These are phyloP conservation scores for Amanita rimosa DNA, from an alignment of 768 basidiomycete species.

Conservation along the genomic window DNA sequence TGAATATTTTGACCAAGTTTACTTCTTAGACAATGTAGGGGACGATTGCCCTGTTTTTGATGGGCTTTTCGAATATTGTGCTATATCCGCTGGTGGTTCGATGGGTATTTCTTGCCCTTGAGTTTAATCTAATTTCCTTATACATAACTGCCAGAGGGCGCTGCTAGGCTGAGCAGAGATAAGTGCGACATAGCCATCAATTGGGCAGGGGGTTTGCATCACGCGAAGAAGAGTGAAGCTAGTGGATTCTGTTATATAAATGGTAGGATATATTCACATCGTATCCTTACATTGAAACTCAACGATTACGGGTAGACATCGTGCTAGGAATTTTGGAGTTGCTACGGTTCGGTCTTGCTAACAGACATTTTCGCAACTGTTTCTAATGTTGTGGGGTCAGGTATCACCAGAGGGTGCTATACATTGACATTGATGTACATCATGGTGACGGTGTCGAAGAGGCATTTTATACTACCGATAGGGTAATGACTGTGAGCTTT, in stretches of 20 bases:
- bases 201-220: constrained; percentile 98
- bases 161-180: constrained; percentile 86
- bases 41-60: constrained; percentile 99
- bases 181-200: constrained; percentile 99
- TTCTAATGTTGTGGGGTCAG: constrained; percentile 25
- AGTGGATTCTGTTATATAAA: constrained; percentile 99
- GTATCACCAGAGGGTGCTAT: constrained; percentile 89
- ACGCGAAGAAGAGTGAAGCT: constrained; percentile 98
- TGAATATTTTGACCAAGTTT: not conserved
- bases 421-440: constrained; percentile 98
- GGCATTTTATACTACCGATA: constrained; percentile 97
- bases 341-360: constrained; percentile 43
- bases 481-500: constrained; percentile 97
- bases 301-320: constrained; percentile 53
- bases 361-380: not conserved
- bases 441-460: constrained; percentile 99
- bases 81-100: constrained; percentile 98
- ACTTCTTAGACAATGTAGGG: constrained; percentile 77
- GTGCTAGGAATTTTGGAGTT: constrained; percentile 95
- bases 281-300: not conserved
- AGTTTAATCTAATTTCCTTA: constrained; percentile 2
- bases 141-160: constrained; percentile 64
- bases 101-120: constrained; percentile 61
- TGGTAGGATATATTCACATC: constrained; percentile 31
- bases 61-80: constrained; percentile 97